Evolutionary conservation across 164 flowering plant species (phyloP), one percentile per base, ranked within the genome.

Genomic region (Platanus orientalis): DNA sequence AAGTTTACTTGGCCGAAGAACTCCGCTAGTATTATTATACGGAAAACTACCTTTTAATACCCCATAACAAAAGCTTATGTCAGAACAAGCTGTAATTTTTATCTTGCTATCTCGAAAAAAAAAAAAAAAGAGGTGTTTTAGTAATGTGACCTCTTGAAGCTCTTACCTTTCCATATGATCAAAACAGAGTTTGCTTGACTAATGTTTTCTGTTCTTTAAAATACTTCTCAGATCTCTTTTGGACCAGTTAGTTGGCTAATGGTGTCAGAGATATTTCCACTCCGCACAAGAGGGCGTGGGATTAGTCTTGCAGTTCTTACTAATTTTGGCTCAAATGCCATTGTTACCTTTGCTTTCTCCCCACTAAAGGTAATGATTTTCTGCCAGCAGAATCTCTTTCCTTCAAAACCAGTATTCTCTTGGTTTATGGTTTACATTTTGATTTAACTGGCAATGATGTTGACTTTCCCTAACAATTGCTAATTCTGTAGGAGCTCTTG

Each of bases 161-260:
- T 36, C 12, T 7, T 36, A 7, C 13, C 42, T 36, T 36, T 10
- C 42, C 42, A 3, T 10, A 36, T 36, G 4, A 36, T 36, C 7
- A 53, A 53, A 5, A n/a, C n/a, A 7, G 20, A 14, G 14, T 1
- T 51, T 6, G 17, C 26, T 25, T 2, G n/a, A 17, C 58, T 36
- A 52, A 7, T 17, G 7, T 21, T 21, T 45, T 60, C 9, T 23
- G 7, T 67, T 60, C 10, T 65, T 57, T 23, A 56, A n/a, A n/a
- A n/a, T n/a, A n/a, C n/a, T 14, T 71, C 64, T 64, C 77, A 89
- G 99, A 76, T 94, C 75, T 91, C 99, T 25, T 91, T 89, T 79
- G 99, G 97, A 16, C 97, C 96, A 16, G 85, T 89, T 32, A 88
- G 99, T 68, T 94, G 96, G 99, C 81, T 91, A 23, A 91, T 94